A percentile compares a stretch with the other conserved stretches of the same genome.
Evolutionary conservation across 164 flowering plant species (phyloP).

Genomic region (Vitis labrusca): DNA sequence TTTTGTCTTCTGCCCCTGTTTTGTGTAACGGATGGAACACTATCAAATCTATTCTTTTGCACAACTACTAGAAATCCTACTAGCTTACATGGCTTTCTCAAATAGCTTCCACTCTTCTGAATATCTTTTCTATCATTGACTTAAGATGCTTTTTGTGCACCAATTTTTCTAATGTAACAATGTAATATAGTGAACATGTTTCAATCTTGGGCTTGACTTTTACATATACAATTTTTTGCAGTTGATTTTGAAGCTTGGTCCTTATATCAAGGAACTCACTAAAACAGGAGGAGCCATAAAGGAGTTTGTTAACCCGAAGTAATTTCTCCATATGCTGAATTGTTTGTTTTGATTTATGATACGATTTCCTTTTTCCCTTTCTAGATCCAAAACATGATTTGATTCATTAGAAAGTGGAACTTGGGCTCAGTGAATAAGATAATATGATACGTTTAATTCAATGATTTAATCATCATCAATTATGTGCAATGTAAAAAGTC

Average conservation of each 20-base stretch:
- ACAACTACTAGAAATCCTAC: too few species aligned
- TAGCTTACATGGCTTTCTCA: too few species aligned
- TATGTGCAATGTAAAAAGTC: too few species aligned
- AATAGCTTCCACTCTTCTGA: too few species aligned
- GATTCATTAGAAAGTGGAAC: too few species aligned
- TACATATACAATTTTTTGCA: slow-evolving; percentile 24
- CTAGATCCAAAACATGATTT: background rate
- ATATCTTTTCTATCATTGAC: background rate
- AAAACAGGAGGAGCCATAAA: slow-evolving; percentile 86
- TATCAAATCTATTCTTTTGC: too few species aligned
- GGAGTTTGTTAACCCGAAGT: slow-evolving; percentile 99
- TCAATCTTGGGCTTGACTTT: slow-evolving; percentile 1
- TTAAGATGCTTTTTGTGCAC: background rate
- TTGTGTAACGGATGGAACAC: too few species aligned
- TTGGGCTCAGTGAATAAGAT: too few species aligned
- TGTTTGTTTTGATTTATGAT: background rate
- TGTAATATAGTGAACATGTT: background rate
- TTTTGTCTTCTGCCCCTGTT: too few species aligned
- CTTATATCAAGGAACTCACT: slow-evolving; percentile 81
- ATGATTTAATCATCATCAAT: too few species aligned
- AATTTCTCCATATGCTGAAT: slow-evolving; percentile 19
- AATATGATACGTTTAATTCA: too few species aligned
- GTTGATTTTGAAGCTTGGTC: slow-evolving; percentile 86
- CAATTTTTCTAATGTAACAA: background rate
- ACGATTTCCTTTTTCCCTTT: background rate